Base-by-base conservation (phyloP, 352 stramenopile genomes). In the Globisporangium cystogenes region DNA sequence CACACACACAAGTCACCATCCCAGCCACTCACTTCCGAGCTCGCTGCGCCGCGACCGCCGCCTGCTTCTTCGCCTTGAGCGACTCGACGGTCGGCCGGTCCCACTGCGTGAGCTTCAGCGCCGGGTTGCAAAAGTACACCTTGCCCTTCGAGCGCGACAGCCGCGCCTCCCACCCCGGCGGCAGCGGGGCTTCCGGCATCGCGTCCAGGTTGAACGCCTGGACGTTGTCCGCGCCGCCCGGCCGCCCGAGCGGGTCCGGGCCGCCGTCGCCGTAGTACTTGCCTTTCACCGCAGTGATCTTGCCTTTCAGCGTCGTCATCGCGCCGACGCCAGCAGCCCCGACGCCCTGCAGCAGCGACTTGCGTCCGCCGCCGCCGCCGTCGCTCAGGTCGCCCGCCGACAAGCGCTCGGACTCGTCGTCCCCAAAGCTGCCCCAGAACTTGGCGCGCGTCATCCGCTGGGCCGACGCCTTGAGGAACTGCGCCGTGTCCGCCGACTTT, bases 111-210 rank as follows among this genome's bases (percentile, higher is more conserved):
- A 92, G 65, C 33, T 77, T 70, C 31, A 90, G 45, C 16, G 59
- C 62, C 20, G 83, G 78, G 53, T 95, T 92, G 65, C 76, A 91
- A 51, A 89, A 95, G 69, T 95, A 95, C 35, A 79, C 70, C 49
- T 91, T 91, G 20, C 76, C 74, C 67, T 95, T 95, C 14, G 85
- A 93, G 40, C 85, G 68, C 5, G 85, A 95, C 48, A 89, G 47
- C 3, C 84, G 78, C 18, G 76, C 78, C 55, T 93, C 77, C 85
- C 85, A 95, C 6, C 82, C 85, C 11, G 73, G 68, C 46, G 85
- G 82, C 33, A 95, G 62, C 8, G 75, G 72, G 0, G 60, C 54
- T 12, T 82, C 66, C 8, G 69, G 63, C 62, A 92, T 70, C 7
- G 73, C 65, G 33, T 91, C 81, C 20, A 91, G 53, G 52, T 89